Conservation (phyloP, 2,329 filamentous ascomycete species). For the Fusarium sp. region DNA sequence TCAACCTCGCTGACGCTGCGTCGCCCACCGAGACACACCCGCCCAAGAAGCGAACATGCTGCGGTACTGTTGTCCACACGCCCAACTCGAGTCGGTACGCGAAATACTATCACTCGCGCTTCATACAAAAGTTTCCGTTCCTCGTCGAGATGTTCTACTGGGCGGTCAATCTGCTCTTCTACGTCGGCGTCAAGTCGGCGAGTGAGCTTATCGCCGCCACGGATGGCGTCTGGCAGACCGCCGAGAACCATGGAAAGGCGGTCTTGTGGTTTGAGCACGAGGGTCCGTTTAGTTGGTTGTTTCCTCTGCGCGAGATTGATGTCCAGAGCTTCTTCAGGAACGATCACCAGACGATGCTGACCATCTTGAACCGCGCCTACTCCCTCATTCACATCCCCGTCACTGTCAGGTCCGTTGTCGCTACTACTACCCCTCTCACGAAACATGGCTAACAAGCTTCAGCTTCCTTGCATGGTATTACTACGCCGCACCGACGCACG, state of each 20-base stretch:
- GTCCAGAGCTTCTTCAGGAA: constrained; percentile 67
- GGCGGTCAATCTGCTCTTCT: constrained; percentile 72
- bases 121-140: constrained; percentile 73
- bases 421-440: background rate
- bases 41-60: constrained; percentile 61
- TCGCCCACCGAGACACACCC: constrained; percentile 45
- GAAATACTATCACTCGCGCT: constrained; percentile 66
- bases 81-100: constrained; percentile 71
- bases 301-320: constrained; percentile 60
- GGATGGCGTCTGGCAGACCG: constrained; percentile 62
- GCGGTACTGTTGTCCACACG: constrained; percentile 59
- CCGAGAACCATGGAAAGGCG: constrained; percentile 63
- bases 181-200: constrained; percentile 49
- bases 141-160: constrained; percentile 80
- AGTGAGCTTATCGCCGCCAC: constrained; percentile 49
- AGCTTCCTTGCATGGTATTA: constrained; percentile 73
- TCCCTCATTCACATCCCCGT: constrained; percentile 69
- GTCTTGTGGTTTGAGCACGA: constrained; percentile 65
- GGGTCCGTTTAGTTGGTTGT: constrained; percentile 59
- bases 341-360: constrained; percentile 61
- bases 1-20: constrained; percentile 8
- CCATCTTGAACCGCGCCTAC: constrained; percentile 66
- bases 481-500: constrained; percentile 58
- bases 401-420: constrained; percentile 36
- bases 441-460: background rate